These are phyloP conservation scores for Osmanthus fragrans DNA, from an alignment of 257 asterid species.

Conservation along the genomic window DNA sequence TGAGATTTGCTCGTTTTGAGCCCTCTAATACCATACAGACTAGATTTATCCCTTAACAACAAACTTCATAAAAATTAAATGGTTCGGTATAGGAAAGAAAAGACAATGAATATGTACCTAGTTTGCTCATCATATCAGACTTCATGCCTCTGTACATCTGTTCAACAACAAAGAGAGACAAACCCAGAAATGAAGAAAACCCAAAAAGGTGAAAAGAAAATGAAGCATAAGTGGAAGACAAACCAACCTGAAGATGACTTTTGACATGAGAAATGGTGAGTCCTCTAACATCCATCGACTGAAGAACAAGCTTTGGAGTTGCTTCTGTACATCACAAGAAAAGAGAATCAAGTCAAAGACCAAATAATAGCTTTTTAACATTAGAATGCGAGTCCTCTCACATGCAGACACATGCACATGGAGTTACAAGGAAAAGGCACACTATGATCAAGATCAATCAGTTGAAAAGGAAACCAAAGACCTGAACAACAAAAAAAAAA, in stretches of 20 bases:
- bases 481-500: neutral
- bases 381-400: neutral
- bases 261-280: slow-evolving; percentile 92
- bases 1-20: no score
- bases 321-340: slow-evolving; percentile 48
- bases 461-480: neutral
- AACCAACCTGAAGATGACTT: slow-evolving; percentile 79
- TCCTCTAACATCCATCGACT: slow-evolving; percentile 83
- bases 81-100: no score
- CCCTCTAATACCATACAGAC: no score
- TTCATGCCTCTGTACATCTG: slow-evolving; percentile 93
- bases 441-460: neutral
- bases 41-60: neutral
- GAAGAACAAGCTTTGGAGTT: slow-evolving; percentile 81
- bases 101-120: slow-evolving; percentile 34
- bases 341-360: neutral
- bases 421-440: no score
- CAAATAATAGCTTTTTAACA: neutral
- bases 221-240: neutral
- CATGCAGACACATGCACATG: neutral
- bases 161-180: neutral
- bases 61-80: neutral
- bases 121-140: slow-evolving; percentile 47
- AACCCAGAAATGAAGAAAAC: neutral
- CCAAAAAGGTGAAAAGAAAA: neutral